These are phyloP conservation scores for Anthracocystis panici-leucophaei DNA, from an alignment of 1,284 basidiomycete genomes.

Conservation along the genomic window DNA sequence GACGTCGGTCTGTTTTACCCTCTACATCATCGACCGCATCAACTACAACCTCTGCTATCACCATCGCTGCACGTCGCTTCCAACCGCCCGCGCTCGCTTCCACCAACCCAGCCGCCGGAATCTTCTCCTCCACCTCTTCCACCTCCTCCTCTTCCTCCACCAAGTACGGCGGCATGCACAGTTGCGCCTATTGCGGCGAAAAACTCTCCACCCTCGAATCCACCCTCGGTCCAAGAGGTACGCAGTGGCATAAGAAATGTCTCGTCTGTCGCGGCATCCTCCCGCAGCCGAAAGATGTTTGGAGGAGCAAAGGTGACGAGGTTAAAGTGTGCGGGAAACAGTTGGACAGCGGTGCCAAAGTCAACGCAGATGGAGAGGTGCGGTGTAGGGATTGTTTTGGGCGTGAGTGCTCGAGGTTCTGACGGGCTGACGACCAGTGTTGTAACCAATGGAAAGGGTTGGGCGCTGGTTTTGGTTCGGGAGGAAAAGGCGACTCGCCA, in stretches of 20 bases:
- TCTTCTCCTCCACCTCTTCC: conserved; percentile 26
- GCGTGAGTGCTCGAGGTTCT: conserved; percentile 13
- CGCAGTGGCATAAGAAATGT: conserved; percentile 53
- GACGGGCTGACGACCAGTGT: no score
- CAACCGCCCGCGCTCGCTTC: no score
- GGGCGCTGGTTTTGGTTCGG: no score
- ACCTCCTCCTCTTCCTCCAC: conserved; percentile 19
- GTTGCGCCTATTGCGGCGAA: conserved; percentile 47
- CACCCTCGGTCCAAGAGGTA: conserved; percentile 51
- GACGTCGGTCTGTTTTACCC: conserved; percentile 4
- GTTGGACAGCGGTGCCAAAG: conserved; percentile 58
- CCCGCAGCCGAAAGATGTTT: not conserved
- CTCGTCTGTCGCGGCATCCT: conserved; percentile 43
- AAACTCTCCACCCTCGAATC: conserved; percentile 54
- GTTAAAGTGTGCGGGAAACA: conserved; percentile 40
- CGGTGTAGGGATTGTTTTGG: conserved; percentile 57
- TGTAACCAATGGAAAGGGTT: no score
- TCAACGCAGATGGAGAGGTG: conserved; percentile 50
- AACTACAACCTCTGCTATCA: not conserved
- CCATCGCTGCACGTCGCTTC: conserved; percentile 20
- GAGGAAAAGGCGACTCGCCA: no score
- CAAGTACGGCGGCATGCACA: conserved; percentile 49
- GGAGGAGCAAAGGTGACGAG: not conserved
- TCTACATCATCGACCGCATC: not conserved
- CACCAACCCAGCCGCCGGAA: conserved; percentile 55